Base-by-base conservation (phyloP, 2,329 filamentous ascomycete species). In the Sporothrix pallida region DNA sequence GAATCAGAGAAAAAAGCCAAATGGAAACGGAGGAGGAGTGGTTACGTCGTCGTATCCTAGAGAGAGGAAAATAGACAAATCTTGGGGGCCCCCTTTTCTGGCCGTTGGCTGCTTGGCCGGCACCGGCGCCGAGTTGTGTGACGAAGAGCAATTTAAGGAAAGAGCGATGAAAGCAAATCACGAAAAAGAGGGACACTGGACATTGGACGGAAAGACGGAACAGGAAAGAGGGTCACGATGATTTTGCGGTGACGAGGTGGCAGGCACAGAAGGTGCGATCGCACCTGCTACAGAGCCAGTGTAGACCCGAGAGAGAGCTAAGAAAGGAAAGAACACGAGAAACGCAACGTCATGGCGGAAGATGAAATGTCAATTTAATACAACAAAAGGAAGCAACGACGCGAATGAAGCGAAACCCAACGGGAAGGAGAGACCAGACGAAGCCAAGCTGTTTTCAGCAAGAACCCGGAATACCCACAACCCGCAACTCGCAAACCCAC, bases 211-310 rank as follows among this genome's bases (percentile, higher is more conserved):
- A 68, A 68, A 8, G 23, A 68, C 65, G 65, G 48, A 68, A 50
- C 23, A 68, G 46, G 17, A 68, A 68, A 68, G 46, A 52, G 65
- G 65, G 65, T 52, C 23, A 68, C 46, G 65, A 68, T 68, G 26
- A n/a, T 44, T 70, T 56, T 54, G 20, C 48, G 31, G 67, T 10
- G 67, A 31, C 31, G 12, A 70, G 42, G 9, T 23, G 37, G 17
- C 17, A 17, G 9, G 13, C 13, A 50, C 15, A 42, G 7, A 20
- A 26, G 23, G 31, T 37, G 31, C 31, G 7, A 37, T 37, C 5
- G 31, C 7, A 37, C 31, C 4, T 37, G 7, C 31, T 37, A 37
- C 31, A 37, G 7, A 37, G 31, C 31, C 31, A 37, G 31, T 37
- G 4, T 37, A 23, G 17, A 44, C 4, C 7, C 37, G 23, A 13